These are phyloP conservation scores for Haplosporangium sp. DNA, from an alignment of 371 early-diverging fungal genomes.

Conservation along the genomic window DNA sequence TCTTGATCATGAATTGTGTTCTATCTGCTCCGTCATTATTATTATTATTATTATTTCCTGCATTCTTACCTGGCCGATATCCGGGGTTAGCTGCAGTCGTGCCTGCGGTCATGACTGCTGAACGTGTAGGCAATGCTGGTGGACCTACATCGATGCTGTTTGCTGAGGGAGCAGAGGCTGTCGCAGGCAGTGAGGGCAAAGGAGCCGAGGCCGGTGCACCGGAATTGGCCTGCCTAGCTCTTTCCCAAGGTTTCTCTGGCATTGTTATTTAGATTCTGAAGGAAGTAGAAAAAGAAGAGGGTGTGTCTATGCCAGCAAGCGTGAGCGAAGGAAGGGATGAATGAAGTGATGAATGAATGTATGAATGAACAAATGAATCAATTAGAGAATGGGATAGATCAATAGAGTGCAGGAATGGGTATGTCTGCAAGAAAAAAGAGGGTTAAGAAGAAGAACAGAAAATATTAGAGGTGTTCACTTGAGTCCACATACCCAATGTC, in stretches of 20 bases:
- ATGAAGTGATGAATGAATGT: not conserved
- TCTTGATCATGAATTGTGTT: not conserved
- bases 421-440: too few relatives aligned
- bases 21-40: not conserved
- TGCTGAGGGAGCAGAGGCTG: constrained; percentile 3
- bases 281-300: not conserved
- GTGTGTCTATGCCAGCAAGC: not conserved
- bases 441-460: too few relatives aligned
- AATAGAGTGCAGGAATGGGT: too few relatives aligned
- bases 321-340: not conserved
- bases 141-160: constrained; percentile 38
- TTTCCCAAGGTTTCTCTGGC: constrained; percentile 97
- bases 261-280: constrained; percentile 34
- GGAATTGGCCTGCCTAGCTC: constrained; percentile 55
- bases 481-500: too few relatives aligned
- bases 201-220: constrained; percentile 29
- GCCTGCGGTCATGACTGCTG: constrained; percentile 38
- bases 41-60: not conserved
- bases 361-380: constrained; percentile 1
- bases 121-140: constrained; percentile 51
- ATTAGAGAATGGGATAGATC: too few relatives aligned
- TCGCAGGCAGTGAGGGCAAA: constrained; percentile 46
- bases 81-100: constrained; percentile 28
- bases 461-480: too few relatives aligned
- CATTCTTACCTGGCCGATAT: constrained; percentile 32